These are phyloP conservation scores for Yamadazyma diospyri DNA, from an alignment of 1,139 yeast species.

Conservation along the genomic window DNA sequence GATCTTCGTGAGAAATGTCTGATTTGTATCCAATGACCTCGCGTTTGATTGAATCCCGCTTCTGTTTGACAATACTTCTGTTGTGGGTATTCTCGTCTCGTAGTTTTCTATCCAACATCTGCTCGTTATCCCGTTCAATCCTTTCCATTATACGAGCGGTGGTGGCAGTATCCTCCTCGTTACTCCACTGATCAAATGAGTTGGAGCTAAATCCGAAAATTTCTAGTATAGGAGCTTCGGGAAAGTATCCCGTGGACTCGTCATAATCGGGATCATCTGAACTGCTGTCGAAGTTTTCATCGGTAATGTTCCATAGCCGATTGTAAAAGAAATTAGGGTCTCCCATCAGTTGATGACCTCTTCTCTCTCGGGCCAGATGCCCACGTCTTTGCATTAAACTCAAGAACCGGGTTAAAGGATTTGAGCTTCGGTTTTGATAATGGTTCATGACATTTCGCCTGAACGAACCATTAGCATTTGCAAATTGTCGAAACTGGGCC, in stretches of 20 bases:
- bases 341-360: conserved; percentile 2
- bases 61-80: conserved; percentile 26
- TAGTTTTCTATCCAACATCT: conserved; percentile 30
- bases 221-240: conserved; percentile 2
- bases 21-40: conserved; percentile 35
- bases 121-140: conserved; percentile 41
- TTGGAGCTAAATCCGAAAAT: conserved; percentile 1
- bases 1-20: conserved; percentile 25
- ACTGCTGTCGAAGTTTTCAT: background rate
- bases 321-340: background rate
- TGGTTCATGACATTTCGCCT: conserved; percentile 1
- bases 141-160: conserved; percentile 30
- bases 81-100: conserved; percentile 31
- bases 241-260: conserved; percentile 5
- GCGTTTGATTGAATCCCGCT: conserved; percentile 22
- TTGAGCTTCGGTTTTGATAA: conserved; percentile 1
- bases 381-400: conserved; percentile 6
- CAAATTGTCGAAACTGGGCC: background rate
- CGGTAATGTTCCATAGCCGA: background rate
- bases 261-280: conserved; percentile 9
- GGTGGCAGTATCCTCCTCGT: conserved; percentile 1
- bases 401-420: conserved; percentile 1
- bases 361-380: conserved; percentile 5
- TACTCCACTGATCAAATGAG: background rate
- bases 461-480: background rate